Base-by-base conservation (phyloP, 441 rosid species). In the Geranium incanum region DNA sequence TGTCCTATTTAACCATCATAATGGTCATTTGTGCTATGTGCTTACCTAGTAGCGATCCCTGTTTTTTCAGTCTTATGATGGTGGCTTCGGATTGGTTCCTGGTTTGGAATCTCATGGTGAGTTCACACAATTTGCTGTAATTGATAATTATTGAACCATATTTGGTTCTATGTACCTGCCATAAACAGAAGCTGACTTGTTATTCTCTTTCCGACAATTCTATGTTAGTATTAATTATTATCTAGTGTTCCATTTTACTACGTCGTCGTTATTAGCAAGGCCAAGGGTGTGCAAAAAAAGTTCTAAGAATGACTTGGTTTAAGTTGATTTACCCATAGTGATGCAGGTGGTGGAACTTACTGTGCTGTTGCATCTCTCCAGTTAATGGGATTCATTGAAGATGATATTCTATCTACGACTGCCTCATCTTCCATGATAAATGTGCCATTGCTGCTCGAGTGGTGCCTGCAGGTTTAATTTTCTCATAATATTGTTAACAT, bases 91-190 rank as follows among this genome's bases (percentile, higher is more conserved):
- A 63, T 84, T 91, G 85, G 80, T 68, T 72, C 97, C 98, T 78
- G 97, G 97, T 76, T 81, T 86, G 74, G 98, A 94, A 80, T 90
- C 98, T 73, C 98, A 94, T 82, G 98, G 98, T 91, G 84, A 88
- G 96, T 83, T 73, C 74, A 74, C 50, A 39, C 28, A 67, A 66
- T 37, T 67, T 21, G 45, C 68, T 0, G 5, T 3, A 66, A 6
- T 36, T 36, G 11, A 36, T 73, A 19, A 59, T 39, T 55, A 3
- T 50, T 67, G 62, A 60, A 18, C 41, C 52, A 19, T 39, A 55
- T 9, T 65, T 13, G 19, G 60, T 52, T 52, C 60, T 11, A 60
- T 60, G 19, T 21, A 60, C n/a, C 0, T 28, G 12, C 7, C 33
- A 60, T 59, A 21, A 60, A 21, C 33, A 21, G 21, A 60, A 60